phyloP scores from a whole-genome alignment of 2,329 filamentous ascomycete species.

The Paracorniculantispora psalliotae region DNA sequence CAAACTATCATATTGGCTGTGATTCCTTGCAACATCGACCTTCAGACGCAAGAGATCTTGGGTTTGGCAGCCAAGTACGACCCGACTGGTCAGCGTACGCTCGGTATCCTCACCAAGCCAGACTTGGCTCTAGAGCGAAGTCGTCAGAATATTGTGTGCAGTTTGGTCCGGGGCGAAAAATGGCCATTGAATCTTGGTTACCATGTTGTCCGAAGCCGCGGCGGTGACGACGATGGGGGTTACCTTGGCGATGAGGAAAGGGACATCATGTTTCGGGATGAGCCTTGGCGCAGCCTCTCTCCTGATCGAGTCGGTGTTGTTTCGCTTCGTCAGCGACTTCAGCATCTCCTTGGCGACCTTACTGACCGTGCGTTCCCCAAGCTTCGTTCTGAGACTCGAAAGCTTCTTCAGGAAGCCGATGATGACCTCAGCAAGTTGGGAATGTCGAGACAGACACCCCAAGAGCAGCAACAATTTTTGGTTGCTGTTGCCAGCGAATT shows the following conservation, averaged over 20 bases:
- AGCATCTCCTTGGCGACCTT: slow-evolving; percentile 23
- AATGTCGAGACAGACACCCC: slow-evolving; percentile 12
- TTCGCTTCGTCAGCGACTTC: slow-evolving; percentile 21
- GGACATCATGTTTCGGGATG: neutral
- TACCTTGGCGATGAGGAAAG: neutral
- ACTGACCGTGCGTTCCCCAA: slow-evolving; percentile 24
- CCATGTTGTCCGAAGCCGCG: slow-evolving; percentile 22
- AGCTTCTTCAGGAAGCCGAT: slow-evolving; percentile 9
- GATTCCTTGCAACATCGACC: slow-evolving; percentile 37
- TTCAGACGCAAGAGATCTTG: slow-evolving; percentile 42
- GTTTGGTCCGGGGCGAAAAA: slow-evolving; percentile 17
- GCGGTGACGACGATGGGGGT: slow-evolving; percentile 17
- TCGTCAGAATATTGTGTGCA: slow-evolving; percentile 15
- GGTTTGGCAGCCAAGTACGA: slow-evolving; percentile 34
- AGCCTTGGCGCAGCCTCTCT: slow-evolving; percentile 15
- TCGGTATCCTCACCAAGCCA: slow-evolving; percentile 43
- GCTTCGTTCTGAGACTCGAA: slow-evolving; percentile 20
- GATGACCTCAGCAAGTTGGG: slow-evolving; percentile 16
- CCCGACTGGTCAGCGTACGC: slow-evolving; percentile 30
- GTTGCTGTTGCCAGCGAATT: slow-evolving; percentile 18
- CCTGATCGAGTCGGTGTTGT: slow-evolving; percentile 21
- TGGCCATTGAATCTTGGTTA: slow-evolving; percentile 20
- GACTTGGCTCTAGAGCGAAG: slow-evolving; percentile 31
- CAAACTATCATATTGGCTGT: slow-evolving; percentile 41
- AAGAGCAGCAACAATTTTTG: slow-evolving; percentile 19